A percentile compares a stretch with the other conserved stretches of the same genome.
phyloP scores from a whole-genome alignment of 345 rosid genomes.

The thale cress (Arabidopsis thaliana) region DNA sequence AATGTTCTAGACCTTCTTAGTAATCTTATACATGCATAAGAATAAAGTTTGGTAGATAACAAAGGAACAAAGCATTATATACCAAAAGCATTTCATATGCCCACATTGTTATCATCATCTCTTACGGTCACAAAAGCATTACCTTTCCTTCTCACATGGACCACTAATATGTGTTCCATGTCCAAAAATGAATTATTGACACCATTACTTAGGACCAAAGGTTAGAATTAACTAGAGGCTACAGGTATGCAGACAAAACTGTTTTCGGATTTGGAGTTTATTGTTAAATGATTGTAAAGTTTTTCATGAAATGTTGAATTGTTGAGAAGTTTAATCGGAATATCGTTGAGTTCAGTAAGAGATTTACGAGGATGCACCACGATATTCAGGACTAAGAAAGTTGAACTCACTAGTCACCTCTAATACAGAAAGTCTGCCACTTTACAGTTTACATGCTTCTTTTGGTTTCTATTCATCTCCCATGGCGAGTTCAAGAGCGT shows the following conservation, averaged over 20 bases:
- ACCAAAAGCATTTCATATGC: constrained; percentile 40
- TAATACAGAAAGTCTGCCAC: constrained; percentile 10
- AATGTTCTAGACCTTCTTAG: constrained; percentile 37
- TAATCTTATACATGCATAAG: not conserved
- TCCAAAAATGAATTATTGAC: constrained; percentile 29
- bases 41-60: constrained; percentile 33
- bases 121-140: constrained; percentile 29
- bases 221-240: constrained; percentile 27
- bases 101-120: constrained; percentile 39
- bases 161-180: constrained; percentile 36
- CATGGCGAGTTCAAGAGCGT: constrained; percentile 91
- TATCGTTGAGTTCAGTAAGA: constrained; percentile 11
- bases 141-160: constrained; percentile 41
- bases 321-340: constrained; percentile 12
- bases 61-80: constrained; percentile 42
- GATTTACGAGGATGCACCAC: constrained; percentile 23
- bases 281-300: not conserved
- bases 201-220: constrained; percentile 32
- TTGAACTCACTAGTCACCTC: constrained; percentile 31
- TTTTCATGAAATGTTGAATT: constrained; percentile 11
- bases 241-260: constrained; percentile 17
- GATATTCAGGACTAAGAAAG: constrained; percentile 21
- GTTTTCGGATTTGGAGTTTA: constrained; percentile 4
- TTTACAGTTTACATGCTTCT: not conserved
- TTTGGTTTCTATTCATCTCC: constrained; percentile 66